Base-by-base conservation (phyloP, 345 rosid genomes). In the Microcos paniculata region DNA sequence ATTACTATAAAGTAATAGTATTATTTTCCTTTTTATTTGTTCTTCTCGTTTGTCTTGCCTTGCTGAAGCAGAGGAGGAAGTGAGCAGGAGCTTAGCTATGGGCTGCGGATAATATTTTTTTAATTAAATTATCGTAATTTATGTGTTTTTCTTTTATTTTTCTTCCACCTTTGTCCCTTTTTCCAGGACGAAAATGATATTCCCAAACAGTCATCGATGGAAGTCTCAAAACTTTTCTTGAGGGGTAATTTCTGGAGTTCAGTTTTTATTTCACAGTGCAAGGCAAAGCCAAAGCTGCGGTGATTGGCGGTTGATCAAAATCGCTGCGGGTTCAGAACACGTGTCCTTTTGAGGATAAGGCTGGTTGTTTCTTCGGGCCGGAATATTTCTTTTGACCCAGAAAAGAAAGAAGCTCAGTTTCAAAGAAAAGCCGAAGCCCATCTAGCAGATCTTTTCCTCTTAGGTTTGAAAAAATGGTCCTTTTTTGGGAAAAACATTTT, bases 311-410 rank as follows among this genome's bases (percentile, higher is more conserved):
- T 48, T 24, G 62, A 43, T 46, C 19, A 31, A 48, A 45, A 73
- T 48, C 56, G 26, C 58, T 48, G 18, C 52, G 12, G 28, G 8
- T 63, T 26, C 7, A 71, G 31, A 61, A 63, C 82, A 63, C 82
- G 79, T 70, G 55, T 45, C 71, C 72, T 23, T 40, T 75, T 75
- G 16, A 62, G 55, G 79, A 74, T 80, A 70, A 80, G 78, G 82
- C 40, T n/a, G 40, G 40, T 2, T 4, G 40, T 35, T 35, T 35
- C 40, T 35, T 35, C 6, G 40, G 40, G 40, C 40, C 40, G 6
- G 40, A 35, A 0, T 3, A 35, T 35, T 7, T 35, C 40, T 35
- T 35, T 35, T 35, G 40, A 35, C 40, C 40, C 40, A 35, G n/a
- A 35, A 35, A 35, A 0, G 40, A 35, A 35, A 35, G 4, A 35